Percentiles rank a stretch among this genome's conserved stretches.
phyloP scores from a whole-genome alignment of 164 flowering plant species.

The Sextonia rubra region DNA sequence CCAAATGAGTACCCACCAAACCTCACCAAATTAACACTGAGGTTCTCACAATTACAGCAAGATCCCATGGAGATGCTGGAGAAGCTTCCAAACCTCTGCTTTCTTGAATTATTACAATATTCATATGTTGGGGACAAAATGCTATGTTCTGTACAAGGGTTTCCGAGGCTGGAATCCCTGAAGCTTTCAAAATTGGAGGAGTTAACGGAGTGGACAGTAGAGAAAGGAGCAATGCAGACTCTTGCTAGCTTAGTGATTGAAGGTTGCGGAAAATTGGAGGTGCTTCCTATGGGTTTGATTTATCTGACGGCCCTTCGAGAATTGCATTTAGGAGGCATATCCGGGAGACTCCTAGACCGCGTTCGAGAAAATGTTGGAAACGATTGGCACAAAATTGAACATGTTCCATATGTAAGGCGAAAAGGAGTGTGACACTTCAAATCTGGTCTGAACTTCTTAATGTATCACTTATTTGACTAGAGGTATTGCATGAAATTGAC shows the following conservation, averaged over 20 bases:
- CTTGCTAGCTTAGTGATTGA: not conserved
- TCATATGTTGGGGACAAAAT: not conserved
- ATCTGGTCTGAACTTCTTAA: too few species aligned
- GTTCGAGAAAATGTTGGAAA: not conserved
- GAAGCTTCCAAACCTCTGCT: not conserved
- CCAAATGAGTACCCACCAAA: not conserved
- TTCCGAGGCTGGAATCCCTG: not conserved
- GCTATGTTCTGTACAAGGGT: not conserved
- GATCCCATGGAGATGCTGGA: not conserved
- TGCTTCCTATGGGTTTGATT: not conserved
- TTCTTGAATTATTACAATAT: not conserved
- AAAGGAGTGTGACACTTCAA: too few species aligned
- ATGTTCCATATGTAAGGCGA: not conserved
- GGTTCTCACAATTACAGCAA: not conserved
- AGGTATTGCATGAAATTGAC: too few species aligned
- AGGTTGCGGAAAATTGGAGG: not conserved
- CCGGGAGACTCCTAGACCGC: not conserved
- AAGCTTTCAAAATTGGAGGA: not conserved
- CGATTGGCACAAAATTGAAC: not conserved
- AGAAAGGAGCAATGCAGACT: slow-evolving; percentile 10
- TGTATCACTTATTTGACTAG: too few species aligned
- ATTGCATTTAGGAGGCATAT: not conserved
- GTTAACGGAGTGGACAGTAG: slow-evolving; percentile 9
- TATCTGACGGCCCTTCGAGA: not conserved
- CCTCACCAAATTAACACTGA: slow-evolving; percentile 1